These are phyloP conservation scores for Chrysoporthe austroafricana DNA, from an alignment of 2,329 filamentous ascomycete genomes.

Conservation along the genomic window DNA sequence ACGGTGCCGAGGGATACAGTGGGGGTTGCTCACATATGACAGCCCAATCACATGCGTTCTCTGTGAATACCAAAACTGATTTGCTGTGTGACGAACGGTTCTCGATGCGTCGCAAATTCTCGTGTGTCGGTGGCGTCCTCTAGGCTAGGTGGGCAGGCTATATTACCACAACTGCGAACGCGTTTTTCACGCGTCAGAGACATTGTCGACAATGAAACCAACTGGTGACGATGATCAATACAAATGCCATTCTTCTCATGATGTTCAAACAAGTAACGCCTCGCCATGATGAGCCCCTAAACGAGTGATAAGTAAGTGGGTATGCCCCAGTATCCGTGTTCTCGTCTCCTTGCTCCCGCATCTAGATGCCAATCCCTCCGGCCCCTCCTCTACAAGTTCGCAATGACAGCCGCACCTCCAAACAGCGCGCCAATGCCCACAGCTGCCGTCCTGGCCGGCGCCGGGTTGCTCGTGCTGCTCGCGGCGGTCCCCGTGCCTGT, in stretches of 20 bases:
- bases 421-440: slow-evolving; percentile 51
- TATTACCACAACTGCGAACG: background rate
- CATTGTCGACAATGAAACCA: background rate
- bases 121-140: background rate
- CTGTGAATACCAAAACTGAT: slow-evolving; percentile 3
- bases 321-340: background rate
- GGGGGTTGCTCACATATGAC: slow-evolving; percentile 10
- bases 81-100: background rate
- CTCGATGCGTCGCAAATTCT: background rate
- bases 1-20: slow-evolving; percentile 2
- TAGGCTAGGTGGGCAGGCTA: background rate
- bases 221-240: background rate
- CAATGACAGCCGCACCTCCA: slow-evolving; percentile 50
- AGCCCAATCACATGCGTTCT: slow-evolving; percentile 17
- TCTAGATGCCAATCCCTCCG: background rate
- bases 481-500: slow-evolving; percentile 22
- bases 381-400: slow-evolving; percentile 46
- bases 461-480: slow-evolving; percentile 32
- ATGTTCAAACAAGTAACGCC: background rate
- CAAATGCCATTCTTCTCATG: background rate
- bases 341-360: background rate
- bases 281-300: slow-evolving; percentile 2
- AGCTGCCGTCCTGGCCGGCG: slow-evolving; percentile 45
- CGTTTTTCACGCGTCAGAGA: background rate
- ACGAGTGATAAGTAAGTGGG: slow-evolving; percentile 1